phyloP scores from a whole-genome alignment of 2,329 filamentous ascomycete genomes.

The Fusarium sp. region DNA sequence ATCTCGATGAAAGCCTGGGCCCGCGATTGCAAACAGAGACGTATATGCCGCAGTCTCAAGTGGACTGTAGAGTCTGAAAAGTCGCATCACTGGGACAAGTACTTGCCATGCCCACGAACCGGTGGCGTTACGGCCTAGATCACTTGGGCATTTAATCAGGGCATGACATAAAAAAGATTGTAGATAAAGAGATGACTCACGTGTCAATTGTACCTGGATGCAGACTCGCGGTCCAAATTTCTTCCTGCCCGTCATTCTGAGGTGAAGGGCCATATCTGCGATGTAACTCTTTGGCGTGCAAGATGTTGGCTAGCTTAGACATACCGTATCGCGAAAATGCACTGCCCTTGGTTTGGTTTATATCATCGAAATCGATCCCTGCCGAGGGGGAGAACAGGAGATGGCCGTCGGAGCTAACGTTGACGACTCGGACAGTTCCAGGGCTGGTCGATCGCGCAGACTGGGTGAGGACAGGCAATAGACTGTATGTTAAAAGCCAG shows the following conservation, averaged over 20 bases:
- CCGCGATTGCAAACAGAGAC: not conserved
- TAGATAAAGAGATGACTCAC: not conserved
- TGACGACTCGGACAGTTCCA: constrained; percentile 21
- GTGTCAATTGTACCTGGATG: constrained; percentile 20
- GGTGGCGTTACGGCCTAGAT: not conserved
- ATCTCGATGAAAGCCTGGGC: not conserved
- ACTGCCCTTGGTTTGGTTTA: not conserved
- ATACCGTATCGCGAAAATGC: constrained; percentile 8
- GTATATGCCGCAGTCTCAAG: not conserved
- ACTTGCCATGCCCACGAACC: not conserved
- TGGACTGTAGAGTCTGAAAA: not conserved
- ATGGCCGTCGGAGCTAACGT: constrained; percentile 19
- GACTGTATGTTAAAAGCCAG: constrained; percentile 12
- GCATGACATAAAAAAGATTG: fast-evolving
- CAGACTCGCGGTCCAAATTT: constrained; percentile 17
- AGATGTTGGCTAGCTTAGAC: constrained; percentile 22
- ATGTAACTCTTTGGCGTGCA: constrained; percentile 23
- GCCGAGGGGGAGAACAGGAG: not conserved
- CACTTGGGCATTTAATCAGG: not conserved
- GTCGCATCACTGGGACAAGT: not conserved
- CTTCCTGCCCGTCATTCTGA: not conserved
- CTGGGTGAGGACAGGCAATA: constrained; percentile 5
- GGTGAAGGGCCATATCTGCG: constrained; percentile 7
- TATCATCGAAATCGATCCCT: constrained; percentile 16
- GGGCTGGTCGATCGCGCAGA: not conserved